Evolutionary conservation across 768 basidiomycete species (phyloP), one percentile per base, ranked within the genome.

Genomic region (Tricholoma flavovirens): DNA sequence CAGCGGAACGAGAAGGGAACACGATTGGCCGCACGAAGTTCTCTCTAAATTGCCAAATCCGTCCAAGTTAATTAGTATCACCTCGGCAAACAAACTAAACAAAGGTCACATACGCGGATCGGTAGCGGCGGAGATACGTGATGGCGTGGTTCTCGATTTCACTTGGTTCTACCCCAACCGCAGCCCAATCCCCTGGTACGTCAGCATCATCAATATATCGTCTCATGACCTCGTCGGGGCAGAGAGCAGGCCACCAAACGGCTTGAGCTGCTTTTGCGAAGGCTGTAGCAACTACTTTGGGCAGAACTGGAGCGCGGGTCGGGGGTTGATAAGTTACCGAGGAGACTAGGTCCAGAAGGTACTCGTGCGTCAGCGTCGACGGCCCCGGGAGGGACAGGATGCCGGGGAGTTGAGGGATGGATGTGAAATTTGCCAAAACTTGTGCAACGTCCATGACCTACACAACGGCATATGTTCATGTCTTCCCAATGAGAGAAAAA

Each of bases 401-500:
- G 30, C 83, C 80, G 40, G 86, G 72, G 19, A 84, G 65, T 51
- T 83, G 83, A 40, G 86, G 79, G 45, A 80, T 76, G 15, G 76
- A 65, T 71, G 89, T 81, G 58, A 92, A 72, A 74, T 91, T 90
- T n/a, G 81, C 78, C 54, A 98, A 80, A 5, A 86, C 95, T 71
- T 95, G 88, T 9, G 97, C 96, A 55, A 98, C 91, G 66, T 99
- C 95, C 65, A 95, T 71, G 21, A 97, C 91, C 92, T 94, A 61
- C 56, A 56, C 58, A 53, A 49, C 55, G 46, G 53, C 55, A 52
- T 24, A 59, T 60, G 56, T 62, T 59, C 54, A 55, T 49, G 55
- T 53, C 66, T 64, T 66, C 59, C 46, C 51, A 46, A 55, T 40
- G 43, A 30, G 22, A 21, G 59, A 56, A 59, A 55, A 48, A 75